Base-by-base conservation (phyloP, 1,284 basidiomycete genomes). In the Bondarzewia mesenterica region DNA sequence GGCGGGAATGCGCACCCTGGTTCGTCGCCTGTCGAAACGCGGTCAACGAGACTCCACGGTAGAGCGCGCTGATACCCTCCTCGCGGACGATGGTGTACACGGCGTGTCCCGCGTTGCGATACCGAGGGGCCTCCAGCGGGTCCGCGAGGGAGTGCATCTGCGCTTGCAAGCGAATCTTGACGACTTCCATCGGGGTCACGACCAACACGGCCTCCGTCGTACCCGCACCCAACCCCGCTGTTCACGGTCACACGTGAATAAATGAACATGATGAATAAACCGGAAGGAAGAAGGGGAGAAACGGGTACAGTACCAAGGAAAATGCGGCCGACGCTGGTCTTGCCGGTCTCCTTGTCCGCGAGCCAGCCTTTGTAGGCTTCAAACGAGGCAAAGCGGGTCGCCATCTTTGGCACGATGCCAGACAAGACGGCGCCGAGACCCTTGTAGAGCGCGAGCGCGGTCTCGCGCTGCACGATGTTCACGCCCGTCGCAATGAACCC, bases 371-470 rank as follows among this genome's bases (percentile, higher is more conserved):
- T 96, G 79, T 99, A 99, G 48, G 80, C 73, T 72, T 99, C 95
- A 64, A 99, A 99, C 64, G 89, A 92, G 36, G 96, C 94, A 67
- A 99, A 99, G 38, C 96, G 89, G 63, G 95, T 98, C 46, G 93
- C 93, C 96, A 99, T 99, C 74, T 99, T 99, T 4, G 96, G 96
- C 2, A 98, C 93, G 64, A 99, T 99, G 25, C 93, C 93, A 10
- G 92, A 89, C 20, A 96, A 74, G 32, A 99, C 95, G n/a, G 95
- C 95, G 36, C 95, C 95, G 38, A 99, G 81, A 60, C 94, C 96
- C 67, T 99, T 99, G 81, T 99, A 99, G 37, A 99, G 72, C 15
- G 96, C 96, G 16, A 98, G 78, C 0, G 92, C 90, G 4, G 93
- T 95, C 71, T 99, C 95, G 42, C 93, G 81, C 54, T 78, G 80